phyloP scores from a whole-genome alignment of 805 yeast genomes.

The Suhomyces faveliae region DNA sequence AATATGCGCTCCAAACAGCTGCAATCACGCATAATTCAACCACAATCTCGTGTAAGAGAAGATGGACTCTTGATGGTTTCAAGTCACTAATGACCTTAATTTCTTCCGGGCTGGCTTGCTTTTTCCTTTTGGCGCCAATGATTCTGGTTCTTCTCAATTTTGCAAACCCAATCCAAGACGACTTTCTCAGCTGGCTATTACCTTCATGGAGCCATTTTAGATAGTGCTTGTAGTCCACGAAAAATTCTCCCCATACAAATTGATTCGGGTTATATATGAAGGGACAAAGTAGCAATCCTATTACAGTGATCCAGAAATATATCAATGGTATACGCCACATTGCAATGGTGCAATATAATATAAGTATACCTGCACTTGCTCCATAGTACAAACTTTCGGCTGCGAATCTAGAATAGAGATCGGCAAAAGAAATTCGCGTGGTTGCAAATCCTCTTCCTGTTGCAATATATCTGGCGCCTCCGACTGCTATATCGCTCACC shows the following conservation, averaged over 20 bases:
- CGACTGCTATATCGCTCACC: slow-evolving; percentile 64
- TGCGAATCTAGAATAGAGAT: slow-evolving; percentile 66
- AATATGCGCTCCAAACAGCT: slow-evolving; percentile 44
- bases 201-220: slow-evolving; percentile 54
- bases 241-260: slow-evolving; percentile 65
- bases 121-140: slow-evolving; percentile 53
- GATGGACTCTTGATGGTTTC: slow-evolving; percentile 48
- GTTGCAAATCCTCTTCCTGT: slow-evolving; percentile 86
- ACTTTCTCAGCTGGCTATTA: slow-evolving; percentile 38
- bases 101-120: slow-evolving; percentile 34
- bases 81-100: slow-evolving; percentile 44
- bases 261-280: slow-evolving; percentile 78
- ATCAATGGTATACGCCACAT: slow-evolving; percentile 61
- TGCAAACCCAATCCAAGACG: slow-evolving; percentile 48
- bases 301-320: slow-evolving; percentile 72
- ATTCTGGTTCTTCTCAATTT: slow-evolving; percentile 51
- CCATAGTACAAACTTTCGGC: slow-evolving; percentile 66
- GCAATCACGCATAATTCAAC: slow-evolving; percentile 36
- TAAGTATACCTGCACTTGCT: slow-evolving; percentile 46
- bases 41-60: slow-evolving; percentile 33
- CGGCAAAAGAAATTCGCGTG: slow-evolving; percentile 62
- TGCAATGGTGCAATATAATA: slow-evolving; percentile 55
- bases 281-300: slow-evolving; percentile 68
- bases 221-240: slow-evolving; percentile 61
- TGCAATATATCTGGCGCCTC: slow-evolving; percentile 80